phyloP scores from a whole-genome alignment of 1,284 basidiomycete genomes.

The Hymenochaete sp. region DNA sequence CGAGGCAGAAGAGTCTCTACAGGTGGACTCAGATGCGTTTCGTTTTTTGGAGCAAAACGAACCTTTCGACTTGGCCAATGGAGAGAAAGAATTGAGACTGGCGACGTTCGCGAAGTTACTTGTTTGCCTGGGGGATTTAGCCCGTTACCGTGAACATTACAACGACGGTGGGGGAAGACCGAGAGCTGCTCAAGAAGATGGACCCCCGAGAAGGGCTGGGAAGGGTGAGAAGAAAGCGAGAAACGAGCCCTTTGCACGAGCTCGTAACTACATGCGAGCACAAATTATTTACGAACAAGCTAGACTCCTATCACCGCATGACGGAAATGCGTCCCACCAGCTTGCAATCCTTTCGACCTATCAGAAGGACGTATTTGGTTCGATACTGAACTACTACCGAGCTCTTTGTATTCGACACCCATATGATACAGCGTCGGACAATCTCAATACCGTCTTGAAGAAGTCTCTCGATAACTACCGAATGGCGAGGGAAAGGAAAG shows the following conservation, averaged over 20 bases:
- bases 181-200: conserved; percentile 56
- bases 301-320: conserved; percentile 66
- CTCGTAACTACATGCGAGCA: conserved; percentile 67
- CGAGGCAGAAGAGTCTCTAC: conserved; percentile 27
- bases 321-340: conserved; percentile 89
- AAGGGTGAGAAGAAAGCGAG: conserved; percentile 34
- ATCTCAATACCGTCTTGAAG: conserved; percentile 65
- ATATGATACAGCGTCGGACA: conserved; percentile 83
- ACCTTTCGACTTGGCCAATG: conserved; percentile 34
- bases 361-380: conserved; percentile 71
- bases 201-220: conserved; percentile 31
- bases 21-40: conserved; percentile 33
- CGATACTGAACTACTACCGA: conserved; percentile 84
- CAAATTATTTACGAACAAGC: conserved; percentile 81
- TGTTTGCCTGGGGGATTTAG: conserved; percentile 89
- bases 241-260: conserved; percentile 37
- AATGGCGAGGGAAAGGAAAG: conserved; percentile 33
- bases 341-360: conserved; percentile 89
- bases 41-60: conserved; percentile 45
- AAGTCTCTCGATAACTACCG: conserved; percentile 59
- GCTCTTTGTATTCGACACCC: conserved; percentile 82
- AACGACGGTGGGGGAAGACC: conserved; percentile 61
- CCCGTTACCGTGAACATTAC: conserved; percentile 88
- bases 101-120: conserved; percentile 80
- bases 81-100: conserved; percentile 53